These are phyloP conservation scores for Limonomyces culmigenus DNA, from an alignment of 1,284 basidiomycete species.

Conservation along the genomic window DNA sequence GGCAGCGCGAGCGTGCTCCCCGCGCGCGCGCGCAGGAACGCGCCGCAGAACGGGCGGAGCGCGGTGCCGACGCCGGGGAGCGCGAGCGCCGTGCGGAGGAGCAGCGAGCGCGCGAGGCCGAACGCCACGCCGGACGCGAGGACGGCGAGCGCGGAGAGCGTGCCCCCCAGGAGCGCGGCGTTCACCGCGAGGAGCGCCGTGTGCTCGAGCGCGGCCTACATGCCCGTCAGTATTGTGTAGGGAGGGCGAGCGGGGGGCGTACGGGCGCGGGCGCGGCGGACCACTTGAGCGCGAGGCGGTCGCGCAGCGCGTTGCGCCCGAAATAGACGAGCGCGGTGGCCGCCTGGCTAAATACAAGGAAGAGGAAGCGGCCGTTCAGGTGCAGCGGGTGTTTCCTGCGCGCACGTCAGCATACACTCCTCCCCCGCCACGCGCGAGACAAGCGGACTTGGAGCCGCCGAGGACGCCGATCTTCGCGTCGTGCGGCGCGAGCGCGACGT, in stretches of 20 bases:
- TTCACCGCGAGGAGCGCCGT: conserved; percentile 4
- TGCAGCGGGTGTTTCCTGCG: conserved; percentile 52
- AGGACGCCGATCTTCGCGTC: neutral
- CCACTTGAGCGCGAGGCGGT: conserved; percentile 40
- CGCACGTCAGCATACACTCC: neutral
- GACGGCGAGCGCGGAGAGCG: conserved; percentile 23
- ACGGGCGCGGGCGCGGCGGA: conserved; percentile 9
- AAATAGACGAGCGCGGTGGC: conserved; percentile 26
- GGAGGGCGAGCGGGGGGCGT: conserved; percentile 1
- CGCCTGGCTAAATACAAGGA: conserved; percentile 35
- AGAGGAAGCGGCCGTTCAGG: conserved; percentile 46
- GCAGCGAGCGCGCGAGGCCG: conserved; percentile 20
- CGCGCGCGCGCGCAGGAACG: conserved; percentile 23
- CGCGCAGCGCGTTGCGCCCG: conserved; percentile 36
- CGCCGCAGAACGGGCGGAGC: conserved; percentile 39
- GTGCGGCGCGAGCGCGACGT: neutral
- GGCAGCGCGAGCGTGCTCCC: conserved; percentile 27
- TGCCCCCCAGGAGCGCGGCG: conserved; percentile 16
- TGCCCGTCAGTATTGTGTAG: neutral
- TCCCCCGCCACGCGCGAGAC: neutral
- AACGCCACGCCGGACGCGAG: conserved; percentile 25
- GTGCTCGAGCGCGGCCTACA: neutral
- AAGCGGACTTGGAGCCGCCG: neutral
- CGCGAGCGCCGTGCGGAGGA: conserved; percentile 33
- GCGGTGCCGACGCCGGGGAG: conserved; percentile 31